Evolutionary conservation across 116 monocot species (phyloP), one percentile per base, ranked within the genome.

Genomic region (Trichopus zeylanicus): DNA sequence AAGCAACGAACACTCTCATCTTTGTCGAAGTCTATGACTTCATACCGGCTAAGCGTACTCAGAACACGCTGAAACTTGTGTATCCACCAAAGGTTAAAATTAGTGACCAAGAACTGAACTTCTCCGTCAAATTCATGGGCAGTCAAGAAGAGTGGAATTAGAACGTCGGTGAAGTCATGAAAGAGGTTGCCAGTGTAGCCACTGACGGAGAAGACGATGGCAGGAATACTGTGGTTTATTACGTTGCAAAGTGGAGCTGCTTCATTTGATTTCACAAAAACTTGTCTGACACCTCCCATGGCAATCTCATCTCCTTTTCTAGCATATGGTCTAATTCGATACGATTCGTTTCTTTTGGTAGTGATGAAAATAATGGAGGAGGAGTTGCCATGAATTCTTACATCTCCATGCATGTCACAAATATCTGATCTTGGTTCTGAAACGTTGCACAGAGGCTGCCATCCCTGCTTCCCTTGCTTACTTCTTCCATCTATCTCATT

Each of bases 111-210:
- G 59, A 68, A 65, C 31, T 61, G 81, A 24, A 81, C 75, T 27
- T 75, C 64, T 7, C 68, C 64, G 25, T 72, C 25, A n/a, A 60
- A 81, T 30, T 61, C 42, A 12, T 53, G 59, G 12, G 72, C 63
- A 24, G 71, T 81, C 24, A 72, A 8, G 60, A 75, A 81, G 21
- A 80, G 64, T 10, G 75, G 80, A 30, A 80, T 66, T 4, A 75
- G 23, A 19, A 75, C 20, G 23, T 80, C 80, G 23, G 67, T 60
- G 71, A 63, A 80, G 48, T 62, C 80, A 46, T 80, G 75, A 63
- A 54, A 81, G 39, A 59, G 37, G 68, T 81, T 81, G 6, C 71
- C 75, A 35, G 54, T 29, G 51, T 21, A 72, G 1, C 75, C 75
- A n/a, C 60, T 60, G 3, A 19, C 32, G 9, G 72, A 61, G 24